Evolutionary conservation across 2,329 filamentous ascomycete genomes (phyloP).

Genomic region (Botrytis deweyae): DNA sequence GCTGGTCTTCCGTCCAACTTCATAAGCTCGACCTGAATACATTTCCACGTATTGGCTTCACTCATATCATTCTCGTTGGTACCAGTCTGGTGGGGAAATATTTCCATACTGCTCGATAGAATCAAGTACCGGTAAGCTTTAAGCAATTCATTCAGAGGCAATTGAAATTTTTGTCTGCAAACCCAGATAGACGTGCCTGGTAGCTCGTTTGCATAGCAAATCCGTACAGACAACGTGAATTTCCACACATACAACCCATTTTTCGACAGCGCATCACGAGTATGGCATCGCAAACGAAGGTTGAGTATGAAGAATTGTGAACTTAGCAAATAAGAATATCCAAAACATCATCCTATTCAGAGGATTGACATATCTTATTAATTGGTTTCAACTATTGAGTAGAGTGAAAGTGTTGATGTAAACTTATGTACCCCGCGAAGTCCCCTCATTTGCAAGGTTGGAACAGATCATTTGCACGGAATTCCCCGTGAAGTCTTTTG

Average conservation of each 20-base stretch:
- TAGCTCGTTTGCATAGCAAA: neutral
- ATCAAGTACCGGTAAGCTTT: neutral
- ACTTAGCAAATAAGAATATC: too few relatives aligned
- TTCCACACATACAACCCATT: neutral
- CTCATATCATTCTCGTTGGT: neutral
- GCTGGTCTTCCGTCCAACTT: neutral
- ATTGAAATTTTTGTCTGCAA: fast-evolving
- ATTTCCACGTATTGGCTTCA: neutral
- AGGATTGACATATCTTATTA: neutral
- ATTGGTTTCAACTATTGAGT: neutral
- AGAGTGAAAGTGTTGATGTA: neutral
- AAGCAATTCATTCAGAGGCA: neutral
- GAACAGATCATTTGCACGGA: neutral
- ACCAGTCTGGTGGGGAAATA: neutral
- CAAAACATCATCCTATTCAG: fast-evolving
- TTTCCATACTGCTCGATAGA: neutral
- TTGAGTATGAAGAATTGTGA: neutral
- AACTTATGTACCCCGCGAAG: neutral
- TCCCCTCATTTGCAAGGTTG: neutral
- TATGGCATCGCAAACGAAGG: neutral
- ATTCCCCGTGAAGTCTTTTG: neutral
- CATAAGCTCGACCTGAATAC: neutral
- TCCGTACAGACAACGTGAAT: neutral
- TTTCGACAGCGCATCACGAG: neutral
- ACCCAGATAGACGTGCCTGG: too few relatives aligned